Percentiles rank a stretch among this genome's conserved stretches.
Evolutionary conservation across 345 rosid genomes (phyloP).

Genomic region (Eucalyptus globulus): DNA sequence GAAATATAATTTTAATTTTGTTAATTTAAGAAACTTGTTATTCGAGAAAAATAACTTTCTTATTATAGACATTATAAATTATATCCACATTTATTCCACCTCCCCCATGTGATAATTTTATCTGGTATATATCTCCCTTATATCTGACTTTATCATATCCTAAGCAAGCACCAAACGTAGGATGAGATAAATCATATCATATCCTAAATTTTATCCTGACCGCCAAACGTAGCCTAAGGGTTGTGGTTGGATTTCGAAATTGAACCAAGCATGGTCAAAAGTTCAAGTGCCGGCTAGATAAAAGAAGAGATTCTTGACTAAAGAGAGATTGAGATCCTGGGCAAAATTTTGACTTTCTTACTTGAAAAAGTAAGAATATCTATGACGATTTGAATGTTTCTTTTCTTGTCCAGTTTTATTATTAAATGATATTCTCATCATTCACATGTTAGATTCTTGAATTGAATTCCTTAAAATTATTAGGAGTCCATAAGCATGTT

Average conservation of each 20-base stretch:
- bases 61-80: too few species aligned
- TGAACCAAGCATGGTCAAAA: background rate
- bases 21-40: too few species aligned
- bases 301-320: background rate
- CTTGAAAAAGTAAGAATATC: background rate
- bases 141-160: accelerated
- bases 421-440: background rate
- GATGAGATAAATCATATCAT: accelerated
- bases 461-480: background rate
- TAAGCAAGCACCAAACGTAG: accelerated
- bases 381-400: background rate
- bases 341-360: background rate
- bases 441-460: background rate
- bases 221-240: background rate
- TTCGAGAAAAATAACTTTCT: accelerated
- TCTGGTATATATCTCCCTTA: too few species aligned
- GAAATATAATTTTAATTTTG: too few species aligned
- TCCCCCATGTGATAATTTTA: accelerated
- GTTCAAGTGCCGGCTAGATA: too few species aligned
- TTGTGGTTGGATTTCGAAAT: background rate
- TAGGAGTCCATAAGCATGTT: background rate
- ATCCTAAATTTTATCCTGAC: accelerated
- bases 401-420: background rate
- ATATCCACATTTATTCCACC: too few species aligned
- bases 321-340: background rate